phyloP scores from a whole-genome alignment of 2,329 filamentous ascomycete genomes.

The Sclerotinia subarctica region DNA sequence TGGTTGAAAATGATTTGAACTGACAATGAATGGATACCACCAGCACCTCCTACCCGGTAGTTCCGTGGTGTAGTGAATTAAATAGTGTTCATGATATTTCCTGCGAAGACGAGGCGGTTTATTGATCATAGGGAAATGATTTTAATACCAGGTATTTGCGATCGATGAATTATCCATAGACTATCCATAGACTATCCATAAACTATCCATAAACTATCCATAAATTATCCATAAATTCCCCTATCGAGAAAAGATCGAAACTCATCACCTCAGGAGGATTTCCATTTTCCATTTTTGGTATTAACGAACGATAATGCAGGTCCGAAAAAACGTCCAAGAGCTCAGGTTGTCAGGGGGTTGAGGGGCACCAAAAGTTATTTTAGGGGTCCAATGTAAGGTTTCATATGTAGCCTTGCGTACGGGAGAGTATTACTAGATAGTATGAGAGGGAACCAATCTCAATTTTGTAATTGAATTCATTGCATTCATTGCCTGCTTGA shows the following conservation, averaged over 20 bases:
- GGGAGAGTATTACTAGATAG: too few relatives aligned
- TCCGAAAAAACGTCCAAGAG: neutral
- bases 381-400: neutral
- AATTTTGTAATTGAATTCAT: neutral
- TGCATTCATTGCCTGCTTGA: neutral
- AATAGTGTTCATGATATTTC: neutral
- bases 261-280: neutral
- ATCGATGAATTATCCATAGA: neutral
- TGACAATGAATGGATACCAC: neutral
- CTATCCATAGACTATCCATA: too few relatives aligned
- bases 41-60: too few relatives aligned
- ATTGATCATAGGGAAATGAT: neutral
- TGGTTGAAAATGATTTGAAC: neutral
- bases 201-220: neutral
- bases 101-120: neutral
- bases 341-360: neutral
- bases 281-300: neutral
- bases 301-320: constrained; percentile 1
- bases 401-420: constrained; percentile 1
- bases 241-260: neutral
- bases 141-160: too few relatives aligned
- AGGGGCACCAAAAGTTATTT: neutral
- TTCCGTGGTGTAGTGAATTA: neutral
- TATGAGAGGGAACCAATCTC: neutral
- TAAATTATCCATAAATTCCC: neutral